Conservation (phyloP, 208 protist species). For the Porcisia hertigi region DNA sequence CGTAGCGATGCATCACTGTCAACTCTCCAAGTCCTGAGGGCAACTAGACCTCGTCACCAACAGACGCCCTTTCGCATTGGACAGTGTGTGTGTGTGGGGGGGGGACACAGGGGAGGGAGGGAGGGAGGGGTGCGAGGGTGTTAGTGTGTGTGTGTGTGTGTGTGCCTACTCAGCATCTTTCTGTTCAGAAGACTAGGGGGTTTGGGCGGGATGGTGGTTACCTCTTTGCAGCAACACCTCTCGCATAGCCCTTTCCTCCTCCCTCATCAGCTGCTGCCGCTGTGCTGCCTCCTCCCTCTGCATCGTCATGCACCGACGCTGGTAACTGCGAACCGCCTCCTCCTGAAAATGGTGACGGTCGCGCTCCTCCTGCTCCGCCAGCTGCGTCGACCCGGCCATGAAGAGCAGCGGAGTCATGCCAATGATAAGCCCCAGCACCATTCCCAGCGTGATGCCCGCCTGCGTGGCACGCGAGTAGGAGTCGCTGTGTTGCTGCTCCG, state of each 20-base stretch:
- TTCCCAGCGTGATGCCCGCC: slow-evolving; percentile 72
- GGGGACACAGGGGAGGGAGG: too few relatives aligned
- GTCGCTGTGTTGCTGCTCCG: slow-evolving; percentile 47
- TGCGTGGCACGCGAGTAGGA: slow-evolving; percentile 44
- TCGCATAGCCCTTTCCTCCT: slow-evolving; percentile 12
- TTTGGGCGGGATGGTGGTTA: not conserved
- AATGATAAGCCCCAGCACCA: slow-evolving; percentile 71
- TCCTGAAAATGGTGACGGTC: slow-evolving; percentile 26
- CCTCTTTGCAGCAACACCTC: not conserved
- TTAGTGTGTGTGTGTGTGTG: not conserved
- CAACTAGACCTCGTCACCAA: too few relatives aligned
- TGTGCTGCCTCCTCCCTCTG: slow-evolving; percentile 26
- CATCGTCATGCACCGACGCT: slow-evolving; percentile 22
- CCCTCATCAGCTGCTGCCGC: slow-evolving; percentile 19
- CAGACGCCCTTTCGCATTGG: too few relatives aligned
- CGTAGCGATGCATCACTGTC: too few relatives aligned
- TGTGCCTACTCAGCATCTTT: not conserved
- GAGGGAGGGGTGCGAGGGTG: not conserved
- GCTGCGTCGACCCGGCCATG: slow-evolving; percentile 34
- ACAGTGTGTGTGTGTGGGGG: too few relatives aligned
- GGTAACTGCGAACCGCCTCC: slow-evolving; percentile 37
- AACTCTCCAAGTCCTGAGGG: too few relatives aligned
- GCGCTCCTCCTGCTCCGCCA: slow-evolving; percentile 30
- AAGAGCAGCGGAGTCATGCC: slow-evolving; percentile 85
- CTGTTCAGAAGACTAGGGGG: not conserved